Percentiles rank a stretch among this genome's conserved stretches.
Conservation (phyloP, 257 asterid species). For the Solanum bulbocastanum region DNA sequence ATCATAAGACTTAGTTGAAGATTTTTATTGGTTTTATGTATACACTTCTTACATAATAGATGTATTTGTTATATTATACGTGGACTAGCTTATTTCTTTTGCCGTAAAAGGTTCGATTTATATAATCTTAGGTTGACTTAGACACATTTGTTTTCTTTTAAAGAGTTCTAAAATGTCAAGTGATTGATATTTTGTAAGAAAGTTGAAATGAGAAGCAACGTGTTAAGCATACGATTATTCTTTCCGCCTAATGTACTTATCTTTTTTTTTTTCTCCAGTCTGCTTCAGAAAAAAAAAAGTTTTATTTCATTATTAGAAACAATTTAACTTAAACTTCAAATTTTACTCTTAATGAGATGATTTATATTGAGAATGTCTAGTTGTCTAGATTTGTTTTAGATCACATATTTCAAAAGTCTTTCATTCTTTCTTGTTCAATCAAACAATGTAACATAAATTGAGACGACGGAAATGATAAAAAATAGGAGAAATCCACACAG, state of each 20-base stretch:
- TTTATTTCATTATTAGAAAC: neutral
- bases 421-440: neutral
- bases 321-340: neutral
- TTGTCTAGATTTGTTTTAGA: neutral
- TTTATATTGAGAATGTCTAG: neutral
- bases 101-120: neutral
- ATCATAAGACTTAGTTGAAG: neutral
- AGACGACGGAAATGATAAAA: neutral
- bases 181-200: neutral
- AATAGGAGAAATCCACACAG: neutral
- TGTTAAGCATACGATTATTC: neutral
- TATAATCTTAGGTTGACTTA: neutral
- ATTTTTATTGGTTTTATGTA: neutral
- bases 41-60: neutral
- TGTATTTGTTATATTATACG: neutral
- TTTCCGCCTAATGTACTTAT: neutral
- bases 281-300: neutral
- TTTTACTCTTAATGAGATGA: neutral
- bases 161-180: neutral
- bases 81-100: neutral
- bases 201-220: neutral
- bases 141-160: neutral
- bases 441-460: neutral
- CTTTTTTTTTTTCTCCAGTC: neutral
- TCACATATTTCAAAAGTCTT: neutral